phyloP scores from a whole-genome alignment of 148 eudicot genomes.

The Rheum nobile region DNA sequence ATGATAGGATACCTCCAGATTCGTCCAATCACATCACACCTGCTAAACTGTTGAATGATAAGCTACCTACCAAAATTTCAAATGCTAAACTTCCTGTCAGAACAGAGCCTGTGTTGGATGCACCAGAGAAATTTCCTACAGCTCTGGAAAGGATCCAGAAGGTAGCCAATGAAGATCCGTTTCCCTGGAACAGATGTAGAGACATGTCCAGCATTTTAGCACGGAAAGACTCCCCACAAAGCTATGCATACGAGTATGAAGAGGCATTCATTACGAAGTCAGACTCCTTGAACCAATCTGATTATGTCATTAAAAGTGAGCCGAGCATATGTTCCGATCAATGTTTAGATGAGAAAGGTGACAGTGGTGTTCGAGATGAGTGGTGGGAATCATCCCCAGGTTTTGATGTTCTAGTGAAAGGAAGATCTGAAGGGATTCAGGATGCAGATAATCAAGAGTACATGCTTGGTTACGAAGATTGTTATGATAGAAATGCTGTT shows the following conservation, averaged over 20 bases:
- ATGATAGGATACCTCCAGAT: constrained; percentile 1
- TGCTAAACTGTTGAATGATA: neutral
- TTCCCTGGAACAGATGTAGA: constrained; percentile 13
- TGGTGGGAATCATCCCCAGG: constrained; percentile 60
- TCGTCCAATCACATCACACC: neutral
- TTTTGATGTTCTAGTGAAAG: constrained; percentile 57
- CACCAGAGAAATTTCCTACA: constrained; percentile 10
- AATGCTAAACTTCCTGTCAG: constrained; percentile 23
- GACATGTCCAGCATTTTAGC: constrained; percentile 6
- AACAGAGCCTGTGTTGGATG: constrained; percentile 18
- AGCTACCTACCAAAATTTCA: neutral
- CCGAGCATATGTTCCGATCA: constrained; percentile 30
- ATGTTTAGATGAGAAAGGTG: constrained; percentile 36
- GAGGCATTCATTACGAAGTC: constrained; percentile 19
- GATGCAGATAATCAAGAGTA: constrained; percentile 32
- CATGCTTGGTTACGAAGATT: constrained; percentile 5
- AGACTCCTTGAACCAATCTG: constrained; percentile 17
- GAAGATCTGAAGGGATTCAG: constrained; percentile 20
- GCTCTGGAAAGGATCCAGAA: constrained; percentile 15
- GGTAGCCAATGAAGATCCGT: constrained; percentile 3
- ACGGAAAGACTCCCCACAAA: constrained; percentile 17
- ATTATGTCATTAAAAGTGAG: constrained; percentile 16
- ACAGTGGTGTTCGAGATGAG: constrained; percentile 31
- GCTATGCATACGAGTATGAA: constrained; percentile 19
- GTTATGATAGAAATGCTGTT: constrained; percentile 22